Evolutionary conservation across 805 yeast genomes (phyloP).

Genomic region (Debaryomyces hansenii): DNA sequence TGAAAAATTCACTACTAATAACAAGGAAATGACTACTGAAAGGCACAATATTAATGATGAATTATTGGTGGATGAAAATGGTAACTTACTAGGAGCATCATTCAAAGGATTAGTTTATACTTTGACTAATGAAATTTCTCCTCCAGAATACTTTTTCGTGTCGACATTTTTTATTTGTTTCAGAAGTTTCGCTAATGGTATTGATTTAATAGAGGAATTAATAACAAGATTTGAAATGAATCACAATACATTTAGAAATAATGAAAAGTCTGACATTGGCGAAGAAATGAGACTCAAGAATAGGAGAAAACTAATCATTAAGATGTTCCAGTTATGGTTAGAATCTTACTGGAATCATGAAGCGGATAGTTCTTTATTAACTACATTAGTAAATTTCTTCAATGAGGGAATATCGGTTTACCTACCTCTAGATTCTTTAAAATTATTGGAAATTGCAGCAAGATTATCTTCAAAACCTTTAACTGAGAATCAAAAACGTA

Average conservation of each 20-base stretch:
- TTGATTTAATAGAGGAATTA: conserved; percentile 66
- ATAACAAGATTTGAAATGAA: conserved; percentile 63
- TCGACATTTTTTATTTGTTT: conserved; percentile 78
- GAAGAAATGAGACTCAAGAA: conserved; percentile 44
- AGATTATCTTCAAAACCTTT: conserved; percentile 57
- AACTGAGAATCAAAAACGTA: conserved; percentile 34
- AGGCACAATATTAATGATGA: conserved; percentile 38
- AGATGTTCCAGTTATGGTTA: conserved; percentile 78
- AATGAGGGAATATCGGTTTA: conserved; percentile 68
- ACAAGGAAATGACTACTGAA: conserved; percentile 2
- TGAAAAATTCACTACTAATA: conserved; percentile 27
- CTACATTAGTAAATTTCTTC: conserved; percentile 74
- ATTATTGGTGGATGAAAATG: conserved; percentile 50
- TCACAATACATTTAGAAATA: conserved; percentile 20
- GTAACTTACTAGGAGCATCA: conserved; percentile 65
- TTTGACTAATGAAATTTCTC: conserved; percentile 62
- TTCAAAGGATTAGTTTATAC: conserved; percentile 66
- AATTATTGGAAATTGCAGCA: conserved; percentile 61
- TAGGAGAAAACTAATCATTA: conserved; percentile 66
- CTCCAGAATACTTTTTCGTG: conserved; percentile 66
- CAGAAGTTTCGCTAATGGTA: conserved; percentile 66
- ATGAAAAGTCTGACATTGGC: conserved; percentile 18
- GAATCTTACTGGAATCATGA: conserved; percentile 84
- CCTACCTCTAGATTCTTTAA: conserved; percentile 66
- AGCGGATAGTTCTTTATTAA: conserved; percentile 57